Percentiles rank a stretch among this genome's conserved stretches.
These are phyloP conservation scores for Ceratobasidium theobromae DNA, from an alignment of 1,284 basidiomycete genomes.

Conservation along the genomic window DNA sequence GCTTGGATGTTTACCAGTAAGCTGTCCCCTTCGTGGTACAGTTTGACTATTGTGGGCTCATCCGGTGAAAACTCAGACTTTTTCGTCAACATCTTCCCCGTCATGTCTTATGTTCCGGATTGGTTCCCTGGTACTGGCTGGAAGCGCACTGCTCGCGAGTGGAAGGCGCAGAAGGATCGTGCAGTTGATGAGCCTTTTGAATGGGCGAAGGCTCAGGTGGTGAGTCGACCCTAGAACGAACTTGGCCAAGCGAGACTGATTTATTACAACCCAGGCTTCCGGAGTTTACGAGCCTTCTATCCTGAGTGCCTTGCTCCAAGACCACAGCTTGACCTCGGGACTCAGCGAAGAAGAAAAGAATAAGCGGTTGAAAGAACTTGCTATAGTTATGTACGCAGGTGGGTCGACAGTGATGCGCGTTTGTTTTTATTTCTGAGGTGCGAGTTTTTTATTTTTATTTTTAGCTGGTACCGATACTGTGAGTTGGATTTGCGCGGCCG, in stretches of 20 bases:
- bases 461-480: constrained; percentile 22
- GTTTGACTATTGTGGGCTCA: too few relatives aligned
- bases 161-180: constrained; percentile 10
- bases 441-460: neutral
- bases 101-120: neutral
- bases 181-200: neutral
- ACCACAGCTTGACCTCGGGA: neutral
- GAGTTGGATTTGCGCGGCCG: too few relatives aligned
- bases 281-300: constrained; percentile 1
- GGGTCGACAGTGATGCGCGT: neutral
- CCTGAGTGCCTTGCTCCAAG: neutral
- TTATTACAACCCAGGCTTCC: neutral
- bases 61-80: neutral
- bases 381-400: constrained; percentile 8
- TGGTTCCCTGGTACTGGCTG: constrained; percentile 19
- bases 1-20: neutral
- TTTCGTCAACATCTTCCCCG: constrained; percentile 10
- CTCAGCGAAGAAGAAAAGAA: neutral
- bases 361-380: constrained; percentile 8
- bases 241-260: neutral
- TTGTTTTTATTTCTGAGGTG: neutral
- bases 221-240: neutral
- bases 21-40: too few relatives aligned
- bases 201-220: constrained; percentile 12
- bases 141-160: constrained; percentile 6